Conservation (phyloP, 176 grass and related monocot species). For the Aechmea fasciata region DNA sequence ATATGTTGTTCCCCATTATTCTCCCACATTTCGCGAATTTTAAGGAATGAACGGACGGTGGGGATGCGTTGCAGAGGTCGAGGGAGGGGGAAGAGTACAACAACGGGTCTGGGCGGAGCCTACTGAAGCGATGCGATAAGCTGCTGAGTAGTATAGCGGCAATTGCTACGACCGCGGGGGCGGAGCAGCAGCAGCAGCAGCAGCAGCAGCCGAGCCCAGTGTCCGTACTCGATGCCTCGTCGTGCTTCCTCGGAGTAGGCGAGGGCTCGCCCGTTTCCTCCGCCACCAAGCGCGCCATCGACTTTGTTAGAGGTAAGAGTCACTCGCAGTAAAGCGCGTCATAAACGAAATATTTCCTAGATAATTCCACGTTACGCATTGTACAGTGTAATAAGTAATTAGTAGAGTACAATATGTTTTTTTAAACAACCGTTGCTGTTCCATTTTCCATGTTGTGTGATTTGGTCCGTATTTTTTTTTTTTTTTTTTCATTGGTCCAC, state of each 20-base stretch:
- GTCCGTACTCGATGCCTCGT: conserved; percentile 52
- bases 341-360: too few species aligned
- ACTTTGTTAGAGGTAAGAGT: conserved; percentile 5
- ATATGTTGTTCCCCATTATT: not conserved
- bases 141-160: conserved; percentile 18
- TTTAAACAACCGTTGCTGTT: too few species aligned
- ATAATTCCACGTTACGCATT: too few species aligned
- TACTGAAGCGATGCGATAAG: conserved; percentile 22
- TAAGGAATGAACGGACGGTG: not conserved
- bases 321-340: too few species aligned
- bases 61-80: conserved; percentile 1
- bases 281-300: conserved; percentile 34
- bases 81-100: not conserved
- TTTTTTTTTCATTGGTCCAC: too few species aligned
- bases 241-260: conserved; percentile 47
- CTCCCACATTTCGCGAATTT: not conserved
- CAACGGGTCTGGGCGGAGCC: conserved; percentile 2
- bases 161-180: conserved; percentile 8
- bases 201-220: conserved; percentile 72
- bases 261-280: conserved; percentile 41
- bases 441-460: too few species aligned
- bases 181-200: conserved; percentile 5
- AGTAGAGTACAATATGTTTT: too few species aligned
- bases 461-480: too few species aligned
- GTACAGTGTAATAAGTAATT: too few species aligned